A percentile compares a stretch with the other conserved stretches of the same genome.
Conservation (phyloP, 2,329 filamentous ascomycete genomes). For the Colletotrichum nymphaeae region DNA sequence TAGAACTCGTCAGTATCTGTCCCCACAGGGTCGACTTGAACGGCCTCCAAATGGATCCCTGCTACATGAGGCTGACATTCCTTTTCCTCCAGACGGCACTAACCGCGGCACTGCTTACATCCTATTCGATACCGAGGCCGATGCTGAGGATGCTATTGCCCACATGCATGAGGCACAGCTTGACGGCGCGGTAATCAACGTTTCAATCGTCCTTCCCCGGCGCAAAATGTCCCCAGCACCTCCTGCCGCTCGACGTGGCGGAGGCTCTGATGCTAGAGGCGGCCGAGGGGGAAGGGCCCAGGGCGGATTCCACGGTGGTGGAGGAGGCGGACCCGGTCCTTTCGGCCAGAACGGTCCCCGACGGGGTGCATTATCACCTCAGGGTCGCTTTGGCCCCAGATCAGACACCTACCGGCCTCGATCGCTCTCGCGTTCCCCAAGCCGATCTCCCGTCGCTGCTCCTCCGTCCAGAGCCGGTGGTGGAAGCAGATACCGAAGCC, state of each 20-base stretch:
- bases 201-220: slow-evolving; percentile 88
- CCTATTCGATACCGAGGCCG: slow-evolving; percentile 79
- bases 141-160: slow-evolving; percentile 89
- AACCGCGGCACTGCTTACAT: slow-evolving; percentile 97
- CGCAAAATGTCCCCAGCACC: slow-evolving; percentile 86
- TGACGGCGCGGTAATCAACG: slow-evolving; percentile 84
- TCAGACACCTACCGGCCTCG: slow-evolving; percentile 73
- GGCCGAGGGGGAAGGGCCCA: slow-evolving; percentile 36
- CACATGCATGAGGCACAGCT: slow-evolving; percentile 99
- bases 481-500: slow-evolving; percentile 56
- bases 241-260: slow-evolving; percentile 74
- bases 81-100: slow-evolving; percentile 72
- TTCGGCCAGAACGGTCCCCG: slow-evolving; percentile 50
- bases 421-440: slow-evolving; percentile 63
- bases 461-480: slow-evolving; percentile 44
- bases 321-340: slow-evolving; percentile 47
- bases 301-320: slow-evolving; percentile 44
- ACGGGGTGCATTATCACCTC: slow-evolving; percentile 50
- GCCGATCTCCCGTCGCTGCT: slow-evolving; percentile 50
- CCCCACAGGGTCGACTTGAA: not conserved
- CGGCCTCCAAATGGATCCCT: not conserved
- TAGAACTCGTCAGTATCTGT: slow-evolving; percentile 48
- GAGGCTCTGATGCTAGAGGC: slow-evolving; percentile 67
- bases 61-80: slow-evolving; percentile 31
- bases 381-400: slow-evolving; percentile 53